Percentiles rank a stretch among this genome's conserved stretches.
Evolutionary conservation across 179 eudicot species (phyloP).

Genomic region (Silene noctiflora): DNA sequence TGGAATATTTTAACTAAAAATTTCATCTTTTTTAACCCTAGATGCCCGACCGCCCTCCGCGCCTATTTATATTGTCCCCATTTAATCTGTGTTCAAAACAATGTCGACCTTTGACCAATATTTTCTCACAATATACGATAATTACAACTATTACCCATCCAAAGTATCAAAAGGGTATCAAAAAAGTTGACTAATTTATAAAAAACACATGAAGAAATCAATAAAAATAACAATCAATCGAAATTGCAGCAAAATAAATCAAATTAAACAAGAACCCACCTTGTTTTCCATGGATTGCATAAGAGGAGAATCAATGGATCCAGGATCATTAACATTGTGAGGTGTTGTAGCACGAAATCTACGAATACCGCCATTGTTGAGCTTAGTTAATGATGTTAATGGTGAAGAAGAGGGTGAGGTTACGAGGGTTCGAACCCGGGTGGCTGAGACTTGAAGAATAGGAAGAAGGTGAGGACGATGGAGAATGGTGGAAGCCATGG

Average conservation of each 20-base stretch:
- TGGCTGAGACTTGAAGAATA: neutral
- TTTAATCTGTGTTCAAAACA: neutral
- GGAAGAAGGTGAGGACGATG: constrained; percentile 4
- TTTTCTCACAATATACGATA: neutral
- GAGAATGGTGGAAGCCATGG: neutral
- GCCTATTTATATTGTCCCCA: neutral
- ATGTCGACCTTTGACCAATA: neutral
- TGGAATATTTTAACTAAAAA: too few relatives aligned
- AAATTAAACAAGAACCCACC: constrained; percentile 26
- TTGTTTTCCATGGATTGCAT: constrained; percentile 58
- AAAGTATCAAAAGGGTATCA: neutral
- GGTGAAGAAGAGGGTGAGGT: neutral
- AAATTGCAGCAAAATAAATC: neutral
- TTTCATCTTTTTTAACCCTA: too few relatives aligned
- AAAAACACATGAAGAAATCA: neutral
- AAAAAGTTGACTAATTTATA: constrained; percentile 1
- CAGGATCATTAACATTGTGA: constrained; percentile 41
- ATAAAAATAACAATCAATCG: neutral
- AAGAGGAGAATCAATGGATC: constrained; percentile 55
- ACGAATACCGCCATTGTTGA: constrained; percentile 9
- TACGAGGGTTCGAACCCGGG: neutral
- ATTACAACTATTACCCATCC: neutral
- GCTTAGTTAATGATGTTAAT: neutral
- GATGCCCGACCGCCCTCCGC: too few relatives aligned
- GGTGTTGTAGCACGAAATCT: constrained; percentile 27